Evolutionary conservation across 1,284 basidiomycete species (phyloP).

Genomic region (Earliella scabrosa): DNA sequence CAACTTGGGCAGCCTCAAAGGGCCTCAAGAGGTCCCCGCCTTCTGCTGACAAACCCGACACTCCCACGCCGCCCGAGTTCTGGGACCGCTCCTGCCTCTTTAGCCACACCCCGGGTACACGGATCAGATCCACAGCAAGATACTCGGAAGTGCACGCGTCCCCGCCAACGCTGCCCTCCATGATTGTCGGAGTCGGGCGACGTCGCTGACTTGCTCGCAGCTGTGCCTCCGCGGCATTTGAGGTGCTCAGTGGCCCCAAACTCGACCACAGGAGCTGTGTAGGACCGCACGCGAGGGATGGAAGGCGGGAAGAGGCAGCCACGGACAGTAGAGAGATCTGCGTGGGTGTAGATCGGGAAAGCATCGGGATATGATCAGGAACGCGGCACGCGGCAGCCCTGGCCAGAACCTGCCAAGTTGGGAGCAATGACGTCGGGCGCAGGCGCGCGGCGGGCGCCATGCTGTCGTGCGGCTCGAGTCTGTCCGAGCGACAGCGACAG

Average conservation of each 20-base stretch:
- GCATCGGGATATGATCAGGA: conserved; percentile 7
- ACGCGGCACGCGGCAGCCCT: background rate
- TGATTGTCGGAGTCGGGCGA: background rate
- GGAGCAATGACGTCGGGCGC: conserved; percentile 4
- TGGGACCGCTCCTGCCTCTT: conserved; percentile 7
- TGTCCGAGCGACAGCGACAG: too few species aligned
- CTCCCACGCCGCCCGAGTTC: conserved; percentile 14
- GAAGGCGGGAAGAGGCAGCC: background rate
- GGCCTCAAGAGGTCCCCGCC: conserved; percentile 5
- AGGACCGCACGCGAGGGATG: too few species aligned
- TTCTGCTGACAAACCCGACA: conserved; percentile 20
- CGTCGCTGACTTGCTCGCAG: background rate
- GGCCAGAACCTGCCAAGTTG: conserved; percentile 1
- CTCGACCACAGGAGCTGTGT: too few species aligned
- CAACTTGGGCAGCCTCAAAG: conserved; percentile 1
- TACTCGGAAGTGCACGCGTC: conserved; percentile 2
- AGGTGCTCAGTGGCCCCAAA: too few species aligned
- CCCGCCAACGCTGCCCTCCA: background rate
- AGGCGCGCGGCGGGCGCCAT: too few species aligned
- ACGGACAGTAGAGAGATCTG: background rate
- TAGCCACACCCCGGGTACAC: background rate
- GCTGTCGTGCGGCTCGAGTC: background rate
- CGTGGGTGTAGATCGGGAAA: conserved; percentile 7
- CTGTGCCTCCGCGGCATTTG: background rate
- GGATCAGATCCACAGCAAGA: conserved; percentile 19